Base-by-base conservation (phyloP, 2,329 filamentous ascomycete genomes). In the Penicillium sp. region DNA sequence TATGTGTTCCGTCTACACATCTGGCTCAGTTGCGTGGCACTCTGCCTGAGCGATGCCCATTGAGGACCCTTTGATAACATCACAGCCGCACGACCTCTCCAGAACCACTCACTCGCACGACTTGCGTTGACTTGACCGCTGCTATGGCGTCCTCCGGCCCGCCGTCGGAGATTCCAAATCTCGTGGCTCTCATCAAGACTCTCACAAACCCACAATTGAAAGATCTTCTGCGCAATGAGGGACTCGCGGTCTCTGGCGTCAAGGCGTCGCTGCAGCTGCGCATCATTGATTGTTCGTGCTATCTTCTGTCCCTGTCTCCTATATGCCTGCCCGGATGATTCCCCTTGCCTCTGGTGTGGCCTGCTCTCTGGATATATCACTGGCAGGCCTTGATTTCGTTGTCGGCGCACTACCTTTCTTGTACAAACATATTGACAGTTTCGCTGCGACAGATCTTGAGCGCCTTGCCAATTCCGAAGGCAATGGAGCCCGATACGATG, bases 251-350 rank as follows among this genome's bases (percentile, higher is more conserved):
- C 60, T 90, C 89, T 31, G 95, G 95, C 19, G 89, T 95, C 69
- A 99, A 99, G 81, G 86, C 87, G 36, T 85, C 90, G 43, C 80
- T 98, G 60, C 92, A 96, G 77, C 79, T 80, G 59, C 88, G 94
- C 69, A 90, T 97, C 61, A 85, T 89, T 63, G 81, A 85, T 59
- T 85, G 95, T 98, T 82, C 77, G 90, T 86, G 56, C 46, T 41
- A 52, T 50, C 55, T 50, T 50, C 60, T 43, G 27, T 40, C 44
- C 19, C 51, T 18, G 27, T 22, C 44, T 39, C 50, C 33, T 24
- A 46, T n/a, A 6, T 40, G 27, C 24, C 22, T 13, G 31, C 7
- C n/a, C 9, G 36, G 18, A 39, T 16, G 19, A 6, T 24, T 16
- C 39, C 9, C 6, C n/a, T 4, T 16, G 2, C 1, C 35, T 51